Evolutionary conservation across 2,329 filamentous ascomycete species (phyloP), one percentile per base, ranked within the genome.

Genomic region (Arachnomyces sp.): DNA sequence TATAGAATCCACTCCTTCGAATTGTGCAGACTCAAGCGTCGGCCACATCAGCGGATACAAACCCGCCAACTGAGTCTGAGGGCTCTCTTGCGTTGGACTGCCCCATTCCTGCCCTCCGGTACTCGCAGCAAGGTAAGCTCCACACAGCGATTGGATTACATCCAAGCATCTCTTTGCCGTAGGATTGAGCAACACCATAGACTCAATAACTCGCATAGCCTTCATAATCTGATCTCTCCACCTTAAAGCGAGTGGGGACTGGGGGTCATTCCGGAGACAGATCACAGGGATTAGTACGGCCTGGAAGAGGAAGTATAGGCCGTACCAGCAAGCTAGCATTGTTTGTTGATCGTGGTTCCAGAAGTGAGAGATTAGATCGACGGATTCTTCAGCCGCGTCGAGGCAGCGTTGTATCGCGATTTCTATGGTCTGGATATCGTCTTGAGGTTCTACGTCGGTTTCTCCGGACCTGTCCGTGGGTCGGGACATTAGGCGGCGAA

Each of bases 271-370:
- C 56, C 64, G 64, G 20, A 68, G 52, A 40, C 63, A 61, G 35
- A 69, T 61, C 20, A 66, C 58, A 3, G 65, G 65, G 34, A 68
- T 65, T 2, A 68, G 47, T 15, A 58, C 63, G 11, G 65, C 65
- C 51, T 68, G 65, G 52, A 68, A 68, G 30, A 68, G 57, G 46
- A 68, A 68, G 48, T 68, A 67, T 56, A 68, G 53, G 51, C 66
- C 64, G 44, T 68, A 68, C 65, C 64, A 67, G 34, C 58, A 61
- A 12, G 60, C 60, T 28, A 68, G 48, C 43, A 64, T 57, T 2
- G 64, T 66, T 40, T 61, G 61, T 31, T 62, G 53, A 35, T 61
- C 57, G 12, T 56, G 60, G 25, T 58, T 54, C 54, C 66, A 61
- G 40, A 62, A 68, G 25, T 65, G 58, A 1, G 57, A 60, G 31